Percentiles rank a stretch among this genome's conserved stretches.
These are phyloP conservation scores for Cryptococcus amylolentus DNA, from an alignment of 1,284 basidiomycete species.

Conservation along the genomic window DNA sequence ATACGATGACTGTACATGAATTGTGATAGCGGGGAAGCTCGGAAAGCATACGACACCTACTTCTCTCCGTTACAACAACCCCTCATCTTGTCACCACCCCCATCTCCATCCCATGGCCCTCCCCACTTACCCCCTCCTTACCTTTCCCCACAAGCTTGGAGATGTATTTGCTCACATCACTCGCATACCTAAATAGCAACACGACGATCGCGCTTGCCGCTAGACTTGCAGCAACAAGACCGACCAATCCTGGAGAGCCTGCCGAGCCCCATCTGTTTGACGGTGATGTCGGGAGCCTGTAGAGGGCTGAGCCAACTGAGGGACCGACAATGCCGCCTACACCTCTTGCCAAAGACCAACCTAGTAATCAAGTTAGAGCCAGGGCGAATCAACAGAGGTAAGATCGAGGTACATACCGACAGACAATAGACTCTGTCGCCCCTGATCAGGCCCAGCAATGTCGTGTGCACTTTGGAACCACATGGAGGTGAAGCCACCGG, in stretches of 20 bases:
- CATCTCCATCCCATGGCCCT: too few species aligned
- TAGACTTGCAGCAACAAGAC: constrained; percentile 20
- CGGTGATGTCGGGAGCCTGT: constrained; percentile 5
- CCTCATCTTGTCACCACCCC: too few species aligned
- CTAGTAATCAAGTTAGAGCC: not conserved
- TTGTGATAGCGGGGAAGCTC: too few species aligned
- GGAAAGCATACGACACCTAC: too few species aligned
- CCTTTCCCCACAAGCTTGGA: too few species aligned
- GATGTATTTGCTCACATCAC: too few species aligned
- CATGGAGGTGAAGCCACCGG: constrained; percentile 26
- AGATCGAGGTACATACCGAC: not conserved
- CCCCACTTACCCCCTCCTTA: too few species aligned
- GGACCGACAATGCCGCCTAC: constrained; percentile 21
- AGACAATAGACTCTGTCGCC: constrained; percentile 11
- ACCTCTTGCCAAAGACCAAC: constrained; percentile 2
- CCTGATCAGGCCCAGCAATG: constrained; percentile 23
- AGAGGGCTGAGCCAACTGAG: constrained; percentile 18
- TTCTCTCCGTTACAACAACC: too few species aligned
- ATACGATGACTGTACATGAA: too few species aligned
- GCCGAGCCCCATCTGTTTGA: constrained; percentile 20
- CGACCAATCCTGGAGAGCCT: constrained; percentile 22
- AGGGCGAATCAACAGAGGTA: not conserved
- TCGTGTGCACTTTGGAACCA: constrained; percentile 21
- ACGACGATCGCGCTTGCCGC: constrained; percentile 16
- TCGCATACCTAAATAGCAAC: too few species aligned